phyloP scores from a whole-genome alignment of 495 filamentous ascomycete genomes.

The Cercophora scortea region DNA sequence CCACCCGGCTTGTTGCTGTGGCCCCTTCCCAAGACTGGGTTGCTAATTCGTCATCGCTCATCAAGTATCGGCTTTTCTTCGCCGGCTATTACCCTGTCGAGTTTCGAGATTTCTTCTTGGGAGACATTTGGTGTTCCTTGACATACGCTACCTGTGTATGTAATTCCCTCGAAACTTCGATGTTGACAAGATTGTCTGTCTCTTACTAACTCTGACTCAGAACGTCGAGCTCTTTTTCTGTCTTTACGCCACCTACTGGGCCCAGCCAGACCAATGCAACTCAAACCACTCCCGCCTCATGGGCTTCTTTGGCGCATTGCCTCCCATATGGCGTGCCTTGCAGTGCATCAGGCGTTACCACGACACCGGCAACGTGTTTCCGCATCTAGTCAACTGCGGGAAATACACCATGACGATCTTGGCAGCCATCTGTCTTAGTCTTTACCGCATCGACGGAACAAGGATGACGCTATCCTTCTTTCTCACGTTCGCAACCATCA shows the following conservation, averaged over 20 bases:
- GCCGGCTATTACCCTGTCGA: constrained; percentile 89
- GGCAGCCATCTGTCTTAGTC: constrained; percentile 62
- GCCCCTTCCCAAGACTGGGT: not conserved
- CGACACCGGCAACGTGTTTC: constrained; percentile 81
- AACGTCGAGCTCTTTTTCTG: constrained; percentile 94
- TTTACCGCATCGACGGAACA: constrained; percentile 68
- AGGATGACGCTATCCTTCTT: constrained; percentile 54
- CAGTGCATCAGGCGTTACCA: constrained; percentile 87
- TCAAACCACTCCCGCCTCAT: constrained; percentile 75
- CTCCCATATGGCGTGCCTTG: constrained; percentile 78
- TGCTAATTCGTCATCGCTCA: not conserved
- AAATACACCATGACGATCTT: constrained; percentile 87
- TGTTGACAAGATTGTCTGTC: not conserved
- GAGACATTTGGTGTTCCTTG: constrained; percentile 93
- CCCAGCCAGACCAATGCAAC: constrained; percentile 66
- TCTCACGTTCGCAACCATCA: constrained; percentile 69
- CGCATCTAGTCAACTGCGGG: constrained; percentile 83
- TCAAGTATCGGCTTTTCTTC: constrained; percentile 74
- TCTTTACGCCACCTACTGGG: constrained; percentile 73
- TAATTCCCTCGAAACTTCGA: constrained; percentile 6
- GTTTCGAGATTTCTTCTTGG: constrained; percentile 94
- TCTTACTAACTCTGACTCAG: constrained; percentile 24
- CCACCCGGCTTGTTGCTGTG: not conserved
- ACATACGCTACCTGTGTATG: constrained; percentile 84
- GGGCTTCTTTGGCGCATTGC: constrained; percentile 79